Conservation (phyloP, 2,329 filamentous ascomycete species). For the Plectosphaerella plurivora region DNA sequence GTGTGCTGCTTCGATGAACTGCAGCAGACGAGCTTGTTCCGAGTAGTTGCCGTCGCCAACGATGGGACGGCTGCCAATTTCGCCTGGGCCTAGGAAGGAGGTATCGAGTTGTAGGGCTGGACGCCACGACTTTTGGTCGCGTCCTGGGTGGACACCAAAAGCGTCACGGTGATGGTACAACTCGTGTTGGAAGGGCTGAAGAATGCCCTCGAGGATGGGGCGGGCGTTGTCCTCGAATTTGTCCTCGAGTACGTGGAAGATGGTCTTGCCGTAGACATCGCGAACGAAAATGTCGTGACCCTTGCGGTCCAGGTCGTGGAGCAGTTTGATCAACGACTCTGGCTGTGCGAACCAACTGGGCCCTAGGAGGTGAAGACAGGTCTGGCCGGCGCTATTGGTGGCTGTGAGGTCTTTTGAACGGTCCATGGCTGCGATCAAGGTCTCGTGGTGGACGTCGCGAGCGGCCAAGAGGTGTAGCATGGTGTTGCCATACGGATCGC, state of each 20-base stretch:
- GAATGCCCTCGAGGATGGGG: constrained; percentile 20
- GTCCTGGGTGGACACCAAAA: constrained; percentile 31
- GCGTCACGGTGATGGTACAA: constrained; percentile 41
- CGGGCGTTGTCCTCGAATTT: constrained; percentile 20
- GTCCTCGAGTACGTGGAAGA: constrained; percentile 39
- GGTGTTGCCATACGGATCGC: constrained; percentile 43
- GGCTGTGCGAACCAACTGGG: constrained; percentile 23
- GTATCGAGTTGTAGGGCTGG: background rate
- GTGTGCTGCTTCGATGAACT: constrained; percentile 27
- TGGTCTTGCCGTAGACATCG: constrained; percentile 49
- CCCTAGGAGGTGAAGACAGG: constrained; percentile 41
- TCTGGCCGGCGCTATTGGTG: constrained; percentile 41
- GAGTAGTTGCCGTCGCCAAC: background rate
- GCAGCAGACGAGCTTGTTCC: constrained; percentile 29
- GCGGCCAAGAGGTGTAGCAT: constrained; percentile 41
- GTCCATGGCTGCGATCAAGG: constrained; percentile 22
- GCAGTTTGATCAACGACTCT: constrained; percentile 19
- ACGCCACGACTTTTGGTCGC: background rate
- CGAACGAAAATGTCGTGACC: constrained; percentile 24
- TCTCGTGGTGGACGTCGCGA: constrained; percentile 20
- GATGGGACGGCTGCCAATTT: background rate
- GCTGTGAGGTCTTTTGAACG: constrained; percentile 7
- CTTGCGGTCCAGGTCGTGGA: constrained; percentile 11
- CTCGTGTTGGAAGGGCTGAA: constrained; percentile 25
- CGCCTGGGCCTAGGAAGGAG: background rate